phyloP scores from a whole-genome alignment of 306 rosid species.

The Ziziphus jujuba region DNA sequence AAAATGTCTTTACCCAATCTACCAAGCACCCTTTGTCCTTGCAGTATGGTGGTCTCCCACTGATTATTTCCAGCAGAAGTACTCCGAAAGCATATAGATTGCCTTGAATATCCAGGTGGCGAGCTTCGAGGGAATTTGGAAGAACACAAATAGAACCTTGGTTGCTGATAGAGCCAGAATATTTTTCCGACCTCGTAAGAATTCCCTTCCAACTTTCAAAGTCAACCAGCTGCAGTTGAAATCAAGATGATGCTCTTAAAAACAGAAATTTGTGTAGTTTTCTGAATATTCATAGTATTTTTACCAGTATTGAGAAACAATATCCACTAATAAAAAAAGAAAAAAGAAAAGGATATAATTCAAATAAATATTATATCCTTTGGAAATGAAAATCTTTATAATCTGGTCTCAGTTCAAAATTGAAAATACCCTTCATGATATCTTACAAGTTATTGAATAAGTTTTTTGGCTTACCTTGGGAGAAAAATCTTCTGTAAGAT shows the following conservation, averaged over 20 bases:
- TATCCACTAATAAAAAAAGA: too few relatives aligned
- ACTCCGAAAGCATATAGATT: conserved; percentile 81
- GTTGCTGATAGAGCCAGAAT: conserved; percentile 67
- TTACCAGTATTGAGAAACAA: background rate
- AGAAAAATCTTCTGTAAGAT: conserved; percentile 92
- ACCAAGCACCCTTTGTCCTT: conserved; percentile 80
- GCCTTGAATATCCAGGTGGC: conserved; percentile 76
- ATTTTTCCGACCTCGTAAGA: conserved; percentile 82
- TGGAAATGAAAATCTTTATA: too few relatives aligned
- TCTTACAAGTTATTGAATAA: conserved; percentile 7
- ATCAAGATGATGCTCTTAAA: conserved; percentile 3
- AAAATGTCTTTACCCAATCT: conserved; percentile 73
- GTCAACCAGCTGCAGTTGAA: conserved; percentile 76
- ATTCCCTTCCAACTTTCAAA: conserved; percentile 98
- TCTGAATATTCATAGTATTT: background rate
- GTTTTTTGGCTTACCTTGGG: conserved; percentile 63
- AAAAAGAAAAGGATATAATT: too few relatives aligned
- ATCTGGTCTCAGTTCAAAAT: too few relatives aligned
- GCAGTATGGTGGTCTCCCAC: conserved; percentile 83
- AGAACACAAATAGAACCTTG: conserved; percentile 81
- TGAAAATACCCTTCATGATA: too few relatives aligned
- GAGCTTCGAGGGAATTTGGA: conserved; percentile 85
- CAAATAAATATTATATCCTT: too few relatives aligned
- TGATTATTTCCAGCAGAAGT: conserved; percentile 80
- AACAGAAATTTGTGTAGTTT: background rate